A percentile compares a stretch with the other conserved stretches of the same genome.
These are phyloP conservation scores for Graphilbum fragrans DNA, from an alignment of 2,329 filamentous ascomycete species.

Conservation along the genomic window DNA sequence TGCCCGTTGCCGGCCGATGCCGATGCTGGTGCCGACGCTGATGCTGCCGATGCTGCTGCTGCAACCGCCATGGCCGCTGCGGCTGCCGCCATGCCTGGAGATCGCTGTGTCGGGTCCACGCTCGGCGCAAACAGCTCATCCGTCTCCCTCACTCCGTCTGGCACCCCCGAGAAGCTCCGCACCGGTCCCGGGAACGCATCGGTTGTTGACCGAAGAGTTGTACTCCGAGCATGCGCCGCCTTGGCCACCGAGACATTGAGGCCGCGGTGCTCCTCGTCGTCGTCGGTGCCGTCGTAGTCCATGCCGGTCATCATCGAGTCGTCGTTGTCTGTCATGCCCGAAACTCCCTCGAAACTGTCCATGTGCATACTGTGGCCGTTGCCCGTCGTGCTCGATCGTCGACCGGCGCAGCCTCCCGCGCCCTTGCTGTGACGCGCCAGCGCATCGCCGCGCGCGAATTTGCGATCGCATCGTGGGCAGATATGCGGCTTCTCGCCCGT, in stretches of 20 bases:
- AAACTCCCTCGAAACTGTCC: conserved; percentile 19
- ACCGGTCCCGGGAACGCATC: conserved; percentile 47
- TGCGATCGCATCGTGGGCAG: conserved; percentile 86
- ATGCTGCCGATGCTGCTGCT: too few species aligned
- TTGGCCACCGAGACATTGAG: conserved; percentile 64
- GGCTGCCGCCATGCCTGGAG: too few species aligned
- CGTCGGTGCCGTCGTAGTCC: conserved; percentile 38
- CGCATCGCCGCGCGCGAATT: conserved; percentile 91
- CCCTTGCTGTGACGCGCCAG: conserved; percentile 92
- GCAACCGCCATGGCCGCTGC: too few species aligned
- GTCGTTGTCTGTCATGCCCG: conserved; percentile 19
- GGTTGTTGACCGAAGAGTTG: conserved; percentile 26
- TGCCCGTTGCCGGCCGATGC: conserved; percentile 25
- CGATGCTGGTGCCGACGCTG: conserved; percentile 31
- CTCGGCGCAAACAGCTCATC: too few species aligned
- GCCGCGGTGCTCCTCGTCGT: conserved; percentile 48
- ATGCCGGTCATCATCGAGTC: conserved; percentile 46
- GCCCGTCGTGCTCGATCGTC: conserved; percentile 66
- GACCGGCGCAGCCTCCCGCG: conserved; percentile 85
- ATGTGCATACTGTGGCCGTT: conserved; percentile 22
- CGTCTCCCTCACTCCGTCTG: too few species aligned
- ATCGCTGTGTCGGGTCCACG: too few species aligned
- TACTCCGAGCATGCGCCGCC: conserved; percentile 46
- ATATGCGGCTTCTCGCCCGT: conserved; percentile 93
- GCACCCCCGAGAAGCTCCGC: too few species aligned